Evolutionary conservation across 441 rosid species (phyloP).

Genomic region (Lepidium campestre): DNA sequence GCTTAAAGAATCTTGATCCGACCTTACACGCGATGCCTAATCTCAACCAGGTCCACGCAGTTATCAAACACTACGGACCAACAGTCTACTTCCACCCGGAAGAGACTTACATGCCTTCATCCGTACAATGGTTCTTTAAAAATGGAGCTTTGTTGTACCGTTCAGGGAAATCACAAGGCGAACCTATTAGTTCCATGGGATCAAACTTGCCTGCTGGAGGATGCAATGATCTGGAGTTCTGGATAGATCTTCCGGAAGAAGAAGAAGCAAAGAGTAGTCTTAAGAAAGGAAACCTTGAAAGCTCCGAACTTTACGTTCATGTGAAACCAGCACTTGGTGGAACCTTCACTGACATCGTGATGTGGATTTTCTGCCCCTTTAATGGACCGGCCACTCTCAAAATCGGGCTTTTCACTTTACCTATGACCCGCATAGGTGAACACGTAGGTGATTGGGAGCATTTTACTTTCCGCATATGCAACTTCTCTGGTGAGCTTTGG

Average conservation of each 20-base stretch:
- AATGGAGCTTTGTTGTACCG: conserved; percentile 48
- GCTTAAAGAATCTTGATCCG: conserved; percentile 54
- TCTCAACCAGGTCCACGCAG: conserved; percentile 47
- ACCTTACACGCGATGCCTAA: conserved; percentile 54
- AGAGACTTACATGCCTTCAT: conserved; percentile 60
- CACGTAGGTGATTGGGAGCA: conserved; percentile 77
- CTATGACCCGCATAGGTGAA: conserved; percentile 52
- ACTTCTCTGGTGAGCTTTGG: conserved; percentile 67
- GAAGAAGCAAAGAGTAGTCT: conserved; percentile 38
- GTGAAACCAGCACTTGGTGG: conserved; percentile 67
- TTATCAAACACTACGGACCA: conserved; percentile 53
- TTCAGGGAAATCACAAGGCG: conserved; percentile 36
- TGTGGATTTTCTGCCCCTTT: conserved; percentile 76
- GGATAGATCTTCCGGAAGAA: conserved; percentile 55
- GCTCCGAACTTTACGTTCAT: conserved; percentile 60
- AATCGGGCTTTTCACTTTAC: conserved; percentile 44
- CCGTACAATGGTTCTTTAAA: conserved; percentile 64
- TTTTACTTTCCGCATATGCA: conserved; percentile 58
- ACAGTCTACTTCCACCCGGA: conserved; percentile 69
- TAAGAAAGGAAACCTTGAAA: conserved; percentile 48
- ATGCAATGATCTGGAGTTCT: conserved; percentile 43
- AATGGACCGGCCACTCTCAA: conserved; percentile 68
- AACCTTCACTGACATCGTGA: conserved; percentile 57
- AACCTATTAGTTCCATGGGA: conserved; percentile 41
- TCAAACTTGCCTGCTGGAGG: conserved; percentile 56